Base-by-base conservation (phyloP, 176 grass and related monocot genomes). In the Hordeum marinum region DNA sequence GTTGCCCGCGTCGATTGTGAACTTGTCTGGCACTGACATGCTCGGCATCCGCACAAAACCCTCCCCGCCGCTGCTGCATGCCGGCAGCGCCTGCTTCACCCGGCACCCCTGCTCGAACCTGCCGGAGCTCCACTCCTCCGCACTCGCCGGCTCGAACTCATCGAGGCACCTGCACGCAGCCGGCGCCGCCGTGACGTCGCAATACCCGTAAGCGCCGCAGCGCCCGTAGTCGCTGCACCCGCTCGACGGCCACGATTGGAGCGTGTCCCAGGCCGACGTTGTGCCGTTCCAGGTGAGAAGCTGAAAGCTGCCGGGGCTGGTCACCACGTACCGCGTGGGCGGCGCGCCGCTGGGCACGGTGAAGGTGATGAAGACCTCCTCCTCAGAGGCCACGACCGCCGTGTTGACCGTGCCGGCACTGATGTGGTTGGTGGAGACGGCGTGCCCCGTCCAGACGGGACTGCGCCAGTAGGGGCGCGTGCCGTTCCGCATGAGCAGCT, bases 1-100 rank as follows among this genome's bases (percentile, higher is more conserved):
- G 72, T 82, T 82, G 41, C 2, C 34, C 24, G 40, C 14, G 9
- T 57, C 5, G 57, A 45, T 6, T 41, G 25, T 4, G 64, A 90
- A 86, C 72, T 14, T 86, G 79, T 90, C 88, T 13, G 83, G 88
- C 72, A 78, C 54, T 55, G 88, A 92, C 80, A 94, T 84, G 35
- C 14, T 14, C 41, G n/a, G 42, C 75, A 90, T 69, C 21, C 43
- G 34, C 55, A 83, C 15, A 70, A 85, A 94, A 68, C 3, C 91
- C 5, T 79, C 13, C 20, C 23, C 59, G 9, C 4, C 9, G 34
- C 37, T 15, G 23, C 48, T 40, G 31, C 83, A 90, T n/a, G 43
- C 37, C 21, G 86, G 78, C 45, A 59, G 34, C 68, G 83, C 4
- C 27, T 83, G 82, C 12, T 32, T 86, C 8, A 85, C 84, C 11